A percentile compares a stretch with the other conserved stretches of the same genome.
These are phyloP conservation scores for Metschnikowia kofuensis DNA, from an alignment of 805 yeast species.

Conservation along the genomic window DNA sequence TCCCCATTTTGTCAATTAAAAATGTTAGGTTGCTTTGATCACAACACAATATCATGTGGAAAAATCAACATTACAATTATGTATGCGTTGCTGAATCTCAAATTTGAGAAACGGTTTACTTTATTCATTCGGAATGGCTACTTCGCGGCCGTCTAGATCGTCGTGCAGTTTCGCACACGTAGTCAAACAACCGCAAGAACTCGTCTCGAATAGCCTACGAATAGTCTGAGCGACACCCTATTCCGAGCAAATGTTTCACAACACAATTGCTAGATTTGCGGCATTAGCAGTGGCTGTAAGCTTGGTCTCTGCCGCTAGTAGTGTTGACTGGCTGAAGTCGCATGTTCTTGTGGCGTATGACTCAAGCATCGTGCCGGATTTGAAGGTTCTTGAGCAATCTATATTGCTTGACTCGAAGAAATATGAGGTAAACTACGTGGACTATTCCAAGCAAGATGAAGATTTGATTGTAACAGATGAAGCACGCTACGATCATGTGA, in stretches of 20 bases:
- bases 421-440: constrained; percentile 20
- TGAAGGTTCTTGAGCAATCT: constrained; percentile 8
- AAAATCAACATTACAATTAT: too few species aligned
- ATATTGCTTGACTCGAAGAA: constrained; percentile 10
- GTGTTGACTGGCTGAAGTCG: constrained; percentile 4
- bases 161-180: constrained; percentile 20
- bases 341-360: constrained; percentile 36
- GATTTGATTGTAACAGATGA: constrained; percentile 24
- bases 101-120: too few species aligned
- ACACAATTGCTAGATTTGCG: constrained; percentile 15
- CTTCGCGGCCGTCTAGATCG: background rate
- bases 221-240: background rate
- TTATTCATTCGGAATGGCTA: background rate
- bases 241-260: constrained; percentile 10
- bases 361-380: constrained; percentile 17
- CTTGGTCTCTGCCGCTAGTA: constrained; percentile 6
- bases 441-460: constrained; percentile 21
- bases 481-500: constrained; percentile 26
- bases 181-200: constrained; percentile 5
- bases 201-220: background rate
- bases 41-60: too few species aligned
- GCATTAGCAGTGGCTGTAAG: constrained; percentile 13
- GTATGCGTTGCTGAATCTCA: too few species aligned
- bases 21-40: too few species aligned
- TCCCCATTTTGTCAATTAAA: too few species aligned